Evolutionary conservation across 2,329 filamentous ascomycete genomes (phyloP), one percentile per base, ranked within the genome.

Genomic region (Geoglossum cookeanum): DNA sequence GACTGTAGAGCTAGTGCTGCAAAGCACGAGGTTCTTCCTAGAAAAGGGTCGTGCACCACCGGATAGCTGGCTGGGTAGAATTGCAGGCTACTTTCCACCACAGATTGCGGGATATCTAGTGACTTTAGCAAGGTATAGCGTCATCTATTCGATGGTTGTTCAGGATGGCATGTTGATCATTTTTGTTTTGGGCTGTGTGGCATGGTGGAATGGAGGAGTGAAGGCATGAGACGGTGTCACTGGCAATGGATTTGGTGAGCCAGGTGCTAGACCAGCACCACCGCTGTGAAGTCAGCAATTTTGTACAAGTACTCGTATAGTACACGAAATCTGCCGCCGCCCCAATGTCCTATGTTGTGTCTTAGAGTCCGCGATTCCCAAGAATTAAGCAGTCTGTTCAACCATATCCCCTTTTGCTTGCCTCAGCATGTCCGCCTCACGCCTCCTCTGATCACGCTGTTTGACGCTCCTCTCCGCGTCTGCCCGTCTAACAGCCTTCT

Each of bases 61-160:
- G 30, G 45, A 22, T 15, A 48, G 55, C 17, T 48, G 22, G 42
- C 35, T 57, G 11, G 44, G 55, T 9, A 51, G 8, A 4, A 29
- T 57, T 32, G 57, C 53, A 7, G 11, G 9, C 4, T 37, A 47
- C 22, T 51, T 59, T 9, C 56, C 58, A 8, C 45, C 53, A n/a
- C 58, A 49, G 8, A 59, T 59, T 56, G 37, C 30, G 30, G 44
- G 51, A 1, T 59, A 59, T 47, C 30, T 59, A 30, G 17, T 57
- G 11, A 27, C 59, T 15, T 37, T 59, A 22, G 53, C 32, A 15
- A 61, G 65, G 39, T 67, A 67, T 42, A 61, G 61, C 49, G 58
- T 63, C 42, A 63, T 67, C 54, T 64, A 64, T 58, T 64, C 64
- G 3, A 65, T 63, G 17, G 60, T 66, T 9, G 59, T 65, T 53